A percentile compares a stretch with the other conserved stretches of the same genome.
Conservation (phyloP, 306 rosid genomes). For the Cucumis hystrix region DNA sequence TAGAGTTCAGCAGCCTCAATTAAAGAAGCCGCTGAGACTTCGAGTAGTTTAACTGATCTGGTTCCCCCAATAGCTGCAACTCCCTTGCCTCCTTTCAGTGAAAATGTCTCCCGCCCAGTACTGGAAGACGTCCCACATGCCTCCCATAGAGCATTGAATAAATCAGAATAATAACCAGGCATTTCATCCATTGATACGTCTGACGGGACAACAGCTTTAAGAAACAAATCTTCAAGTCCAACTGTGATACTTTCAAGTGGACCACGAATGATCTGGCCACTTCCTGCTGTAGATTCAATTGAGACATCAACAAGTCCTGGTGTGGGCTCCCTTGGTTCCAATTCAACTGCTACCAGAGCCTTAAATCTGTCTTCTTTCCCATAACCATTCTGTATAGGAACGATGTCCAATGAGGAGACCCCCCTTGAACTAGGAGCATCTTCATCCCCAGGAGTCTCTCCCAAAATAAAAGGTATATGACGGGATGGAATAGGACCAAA, state of each 20-base stretch:
- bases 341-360: constrained; percentile 47
- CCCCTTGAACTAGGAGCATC: constrained; percentile 26
- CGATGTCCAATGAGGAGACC: constrained; percentile 46
- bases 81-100: constrained; percentile 77
- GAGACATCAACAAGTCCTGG: constrained; percentile 74
- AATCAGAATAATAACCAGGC: constrained; percentile 46
- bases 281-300: constrained; percentile 76
- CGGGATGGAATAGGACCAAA: constrained; percentile 63
- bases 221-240: constrained; percentile 97
- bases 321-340: constrained; percentile 93
- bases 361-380: constrained; percentile 40
- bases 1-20: constrained; percentile 62
- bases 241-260: constrained; percentile 66
- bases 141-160: constrained; percentile 85
- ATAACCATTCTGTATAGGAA: constrained; percentile 43
- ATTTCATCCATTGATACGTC: constrained; percentile 31
- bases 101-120: constrained; percentile 77
- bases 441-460: constrained; percentile 42
- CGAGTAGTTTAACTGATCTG: constrained; percentile 79
- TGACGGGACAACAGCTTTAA: constrained; percentile 53
- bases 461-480: constrained; percentile 84
- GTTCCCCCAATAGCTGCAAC: constrained; percentile 81
- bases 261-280: constrained; percentile 66
- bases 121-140: constrained; percentile 70
- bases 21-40: constrained; percentile 47